Evolutionary conservation across 108 stramenopile species (phyloP).

Genomic region (Mayamaea pseudoterrestris): DNA sequence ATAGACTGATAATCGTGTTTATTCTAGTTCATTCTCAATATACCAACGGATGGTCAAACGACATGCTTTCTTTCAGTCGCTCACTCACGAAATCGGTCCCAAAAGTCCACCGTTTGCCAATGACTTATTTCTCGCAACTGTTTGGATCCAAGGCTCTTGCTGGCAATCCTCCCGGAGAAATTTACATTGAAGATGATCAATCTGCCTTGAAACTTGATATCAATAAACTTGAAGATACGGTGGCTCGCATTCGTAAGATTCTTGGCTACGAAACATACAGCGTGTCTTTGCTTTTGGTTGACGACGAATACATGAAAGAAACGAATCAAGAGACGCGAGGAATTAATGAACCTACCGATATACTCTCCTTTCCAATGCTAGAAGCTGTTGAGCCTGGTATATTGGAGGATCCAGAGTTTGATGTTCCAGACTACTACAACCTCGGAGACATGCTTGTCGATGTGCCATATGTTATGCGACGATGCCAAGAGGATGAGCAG

Average conservation of each 20-base stretch:
- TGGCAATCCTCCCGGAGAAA: constrained; percentile 25
- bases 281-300: constrained; percentile 41
- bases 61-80: too few species aligned
- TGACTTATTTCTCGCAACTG: too few species aligned
- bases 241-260: constrained; percentile 28
- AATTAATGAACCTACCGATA: constrained; percentile 63
- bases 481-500: constrained; percentile 44
- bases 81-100: too few species aligned
- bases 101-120: too few species aligned
- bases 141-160: too few species aligned
- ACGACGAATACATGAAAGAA: constrained; percentile 64
- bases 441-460: constrained; percentile 87
- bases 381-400: constrained; percentile 39
- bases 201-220: constrained; percentile 24
- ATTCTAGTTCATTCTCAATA: too few species aligned
- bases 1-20: too few species aligned
- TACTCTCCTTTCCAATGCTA: constrained; percentile 77
- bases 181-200: constrained; percentile 37
- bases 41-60: too few species aligned
- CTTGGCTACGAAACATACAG: constrained; percentile 66
- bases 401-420: constrained; percentile 50
- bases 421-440: constrained; percentile 64
- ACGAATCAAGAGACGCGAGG: constrained; percentile 58
- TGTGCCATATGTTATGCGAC: constrained; percentile 76
- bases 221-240: constrained; percentile 18